These are phyloP conservation scores for Erysimum cheiri DNA, from an alignment of 441 rosid genomes.

Conservation along the genomic window DNA sequence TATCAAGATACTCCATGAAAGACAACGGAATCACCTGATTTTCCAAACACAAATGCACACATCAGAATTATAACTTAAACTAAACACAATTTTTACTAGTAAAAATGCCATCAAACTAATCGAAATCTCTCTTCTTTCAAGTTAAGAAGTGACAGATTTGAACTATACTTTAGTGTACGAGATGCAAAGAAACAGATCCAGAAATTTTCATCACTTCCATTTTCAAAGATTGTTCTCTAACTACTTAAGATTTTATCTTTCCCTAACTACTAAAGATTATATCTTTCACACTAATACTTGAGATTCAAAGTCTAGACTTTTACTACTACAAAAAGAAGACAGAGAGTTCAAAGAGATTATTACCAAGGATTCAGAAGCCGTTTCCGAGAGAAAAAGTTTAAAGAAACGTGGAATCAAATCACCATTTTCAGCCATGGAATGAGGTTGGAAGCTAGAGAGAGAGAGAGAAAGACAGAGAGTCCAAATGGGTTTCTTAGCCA, in stretches of 20 bases:
- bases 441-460: too few species aligned
- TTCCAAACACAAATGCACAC: not conserved
- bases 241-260: not conserved
- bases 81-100: not conserved
- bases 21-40: not conserved
- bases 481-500: not conserved
- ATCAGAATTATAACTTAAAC: not conserved
- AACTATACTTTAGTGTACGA: not conserved
- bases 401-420: too few species aligned
- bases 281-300: not conserved
- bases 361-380: too few species aligned
- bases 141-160: not conserved
- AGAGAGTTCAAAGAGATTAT: too few species aligned
- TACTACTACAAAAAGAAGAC: too few species aligned
- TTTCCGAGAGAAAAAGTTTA: not conserved
- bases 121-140: not conserved
- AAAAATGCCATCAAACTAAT: not conserved
- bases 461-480: not conserved
- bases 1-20: slow-evolving; percentile 21
- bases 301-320: too few species aligned
- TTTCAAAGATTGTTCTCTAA: not conserved
- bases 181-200: not conserved
- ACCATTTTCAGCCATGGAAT: too few species aligned
- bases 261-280: not conserved
- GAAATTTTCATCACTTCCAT: not conserved